Conservation (phyloP, 192 early-diverging fungal species). For the Polychytrium aggregatum region DNA sequence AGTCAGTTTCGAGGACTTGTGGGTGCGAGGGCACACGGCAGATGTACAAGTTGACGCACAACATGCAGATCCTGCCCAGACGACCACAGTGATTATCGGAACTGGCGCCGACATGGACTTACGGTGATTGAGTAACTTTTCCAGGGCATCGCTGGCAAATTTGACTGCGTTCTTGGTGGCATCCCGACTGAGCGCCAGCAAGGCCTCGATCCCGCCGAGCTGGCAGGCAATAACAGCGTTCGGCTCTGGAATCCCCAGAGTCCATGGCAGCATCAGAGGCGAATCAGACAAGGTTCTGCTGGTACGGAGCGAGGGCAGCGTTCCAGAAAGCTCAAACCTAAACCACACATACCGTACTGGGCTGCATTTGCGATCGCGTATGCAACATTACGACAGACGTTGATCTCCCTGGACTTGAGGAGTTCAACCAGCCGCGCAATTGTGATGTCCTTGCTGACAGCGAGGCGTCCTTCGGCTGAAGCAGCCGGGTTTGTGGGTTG, state of each 20-base stretch:
- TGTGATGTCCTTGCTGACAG: too few species aligned
- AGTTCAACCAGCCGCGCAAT: conserved; percentile 27
- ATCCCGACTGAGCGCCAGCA: conserved; percentile 30
- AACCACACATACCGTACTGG: conserved; percentile 19
- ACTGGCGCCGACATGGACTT: too few species aligned
- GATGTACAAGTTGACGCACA: too few species aligned
- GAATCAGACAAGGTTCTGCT: too few species aligned
- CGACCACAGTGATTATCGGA: too few species aligned
- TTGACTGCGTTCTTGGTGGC: conserved; percentile 22
- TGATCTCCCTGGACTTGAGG: conserved; percentile 26
- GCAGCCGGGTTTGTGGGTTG: too few species aligned
- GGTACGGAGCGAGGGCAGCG: too few species aligned
- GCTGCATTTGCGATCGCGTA: conserved; percentile 36
- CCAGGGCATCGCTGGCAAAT: conserved; percentile 43
- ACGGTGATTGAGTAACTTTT: conserved; percentile 44
- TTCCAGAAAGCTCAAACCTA: too few species aligned
- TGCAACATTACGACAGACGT: conserved; percentile 36
- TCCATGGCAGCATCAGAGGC: background rate
- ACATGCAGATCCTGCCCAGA: too few species aligned
- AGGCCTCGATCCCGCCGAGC: conserved; percentile 32
- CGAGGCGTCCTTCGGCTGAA: conserved; percentile 23
- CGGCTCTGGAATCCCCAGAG: conserved; percentile 12
- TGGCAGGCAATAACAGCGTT: conserved; percentile 34
- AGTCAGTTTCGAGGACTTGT: too few species aligned
- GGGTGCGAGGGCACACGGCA: too few species aligned